Percentiles rank a stretch among this genome's conserved stretches.
phyloP scores from a whole-genome alignment of 257 asterid species.

The Gynochthodes officinalis region DNA sequence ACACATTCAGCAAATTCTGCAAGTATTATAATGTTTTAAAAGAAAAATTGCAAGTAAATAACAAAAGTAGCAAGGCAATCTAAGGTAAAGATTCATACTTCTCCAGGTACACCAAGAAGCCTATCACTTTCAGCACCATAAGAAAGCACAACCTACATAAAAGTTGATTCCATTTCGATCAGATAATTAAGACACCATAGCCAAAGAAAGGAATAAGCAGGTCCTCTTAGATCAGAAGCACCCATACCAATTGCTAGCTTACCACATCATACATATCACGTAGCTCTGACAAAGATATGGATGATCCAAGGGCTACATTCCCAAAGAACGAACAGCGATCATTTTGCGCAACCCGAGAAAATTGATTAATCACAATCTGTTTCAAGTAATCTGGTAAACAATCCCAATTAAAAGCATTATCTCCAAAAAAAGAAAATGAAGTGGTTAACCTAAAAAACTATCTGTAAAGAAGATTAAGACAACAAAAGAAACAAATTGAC shows the following conservation, averaged over 20 bases:
- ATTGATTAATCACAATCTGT: conserved; percentile 89
- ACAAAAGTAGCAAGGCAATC: neutral
- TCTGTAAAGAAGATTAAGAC: neutral
- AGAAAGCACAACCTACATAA: conserved; percentile 77
- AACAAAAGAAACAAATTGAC: neutral
- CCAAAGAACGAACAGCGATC: conserved; percentile 81
- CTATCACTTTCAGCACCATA: conserved; percentile 98
- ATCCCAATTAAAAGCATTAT: conserved; percentile 32
- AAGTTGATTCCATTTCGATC: neutral
- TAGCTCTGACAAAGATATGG: conserved; percentile 69
- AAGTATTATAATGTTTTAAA: neutral
- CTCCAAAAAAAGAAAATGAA: neutral
- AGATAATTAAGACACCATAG: neutral
- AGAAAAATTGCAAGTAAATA: neutral
- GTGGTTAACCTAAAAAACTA: neutral
- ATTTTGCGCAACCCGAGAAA: conserved; percentile 69
- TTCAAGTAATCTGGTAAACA: conserved; percentile 35
- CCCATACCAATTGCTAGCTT: conserved; percentile 24
- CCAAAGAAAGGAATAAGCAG: conserved; percentile 4
- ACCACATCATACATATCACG: conserved; percentile 81
- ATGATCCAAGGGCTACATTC: conserved; percentile 75
- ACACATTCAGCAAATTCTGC: neutral
- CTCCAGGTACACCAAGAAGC: conserved; percentile 78
- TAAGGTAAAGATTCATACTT: conserved; percentile 41
- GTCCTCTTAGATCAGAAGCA: conserved; percentile 5